These are phyloP conservation scores for Kuraishia ogatae DNA, from an alignment of 805 yeast genomes.

Conservation along the genomic window DNA sequence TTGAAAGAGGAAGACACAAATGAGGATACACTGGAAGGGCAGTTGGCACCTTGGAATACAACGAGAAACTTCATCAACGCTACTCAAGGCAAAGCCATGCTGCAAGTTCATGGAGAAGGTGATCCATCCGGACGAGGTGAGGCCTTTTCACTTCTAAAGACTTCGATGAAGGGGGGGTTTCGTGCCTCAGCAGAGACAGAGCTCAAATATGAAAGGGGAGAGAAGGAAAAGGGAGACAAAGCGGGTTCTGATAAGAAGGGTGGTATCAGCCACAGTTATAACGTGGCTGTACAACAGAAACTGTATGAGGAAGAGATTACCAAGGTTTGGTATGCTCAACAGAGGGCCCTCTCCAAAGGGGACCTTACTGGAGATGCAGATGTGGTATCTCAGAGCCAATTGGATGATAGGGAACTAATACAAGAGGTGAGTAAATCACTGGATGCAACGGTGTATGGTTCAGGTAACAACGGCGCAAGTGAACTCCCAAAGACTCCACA, in stretches of 20 bases:
- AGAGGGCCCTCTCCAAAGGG: slow-evolving; percentile 40
- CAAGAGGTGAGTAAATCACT: not conserved
- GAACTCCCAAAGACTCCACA: not conserved
- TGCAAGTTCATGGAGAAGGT: slow-evolving; percentile 89
- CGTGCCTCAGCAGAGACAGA: slow-evolving; percentile 13
- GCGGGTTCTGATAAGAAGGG: slow-evolving; percentile 25
- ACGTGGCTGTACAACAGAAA: slow-evolving; percentile 79
- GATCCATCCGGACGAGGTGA: slow-evolving; percentile 91
- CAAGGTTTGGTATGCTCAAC: slow-evolving; percentile 85
- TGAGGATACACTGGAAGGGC: slow-evolving; percentile 52
- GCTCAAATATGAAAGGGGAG: slow-evolving; percentile 7
- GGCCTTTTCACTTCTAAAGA: slow-evolving; percentile 78
- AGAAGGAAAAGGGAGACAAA: slow-evolving; percentile 1
- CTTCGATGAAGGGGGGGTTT: slow-evolving; percentile 95
- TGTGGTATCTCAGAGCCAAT: not conserved
- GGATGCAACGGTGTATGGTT: not conserved
- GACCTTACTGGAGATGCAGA: slow-evolving; percentile 7
- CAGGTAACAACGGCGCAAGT: not conserved
- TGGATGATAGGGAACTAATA: not conserved
- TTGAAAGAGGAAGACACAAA: slow-evolving; percentile 21
- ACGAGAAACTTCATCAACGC: slow-evolving; percentile 87
- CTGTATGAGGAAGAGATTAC: slow-evolving; percentile 86
- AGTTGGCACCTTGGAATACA: slow-evolving; percentile 90
- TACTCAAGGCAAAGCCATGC: slow-evolving; percentile 95
- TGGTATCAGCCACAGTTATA: slow-evolving; percentile 61